These are phyloP conservation scores for Halophytophthora polymorphica DNA, from an alignment of 352 stramenopile species.

Conservation along the genomic window DNA sequence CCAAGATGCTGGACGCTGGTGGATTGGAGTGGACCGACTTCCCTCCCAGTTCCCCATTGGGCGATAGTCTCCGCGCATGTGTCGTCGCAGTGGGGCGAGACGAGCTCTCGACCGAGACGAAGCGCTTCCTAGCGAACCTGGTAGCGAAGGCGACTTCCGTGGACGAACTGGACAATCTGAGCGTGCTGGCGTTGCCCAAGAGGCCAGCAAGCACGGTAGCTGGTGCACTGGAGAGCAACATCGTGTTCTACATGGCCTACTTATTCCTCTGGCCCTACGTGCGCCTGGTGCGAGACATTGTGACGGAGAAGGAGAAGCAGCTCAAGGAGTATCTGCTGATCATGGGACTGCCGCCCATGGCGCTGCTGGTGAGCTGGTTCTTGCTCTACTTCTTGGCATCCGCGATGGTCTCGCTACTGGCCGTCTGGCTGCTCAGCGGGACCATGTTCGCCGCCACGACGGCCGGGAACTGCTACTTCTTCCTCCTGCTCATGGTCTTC, in stretches of 20 bases:
- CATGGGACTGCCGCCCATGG: constrained; percentile 77
- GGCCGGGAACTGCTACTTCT: constrained; percentile 46
- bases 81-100: constrained; percentile 19
- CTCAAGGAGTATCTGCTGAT: constrained; percentile 90
- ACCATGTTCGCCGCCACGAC: constrained; percentile 57
- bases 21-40: constrained; percentile 51
- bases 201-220: constrained; percentile 40
- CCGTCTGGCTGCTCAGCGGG: constrained; percentile 48
- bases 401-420: constrained; percentile 43
- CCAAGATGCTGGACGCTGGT: constrained; percentile 40
- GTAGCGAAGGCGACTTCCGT: constrained; percentile 17
- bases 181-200: constrained; percentile 32
- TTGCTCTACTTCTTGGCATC: constrained; percentile 75
- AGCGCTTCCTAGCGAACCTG: constrained; percentile 38
- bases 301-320: constrained; percentile 89
- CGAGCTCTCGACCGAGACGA: constrained; percentile 18
- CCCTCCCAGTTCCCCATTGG: constrained; percentile 27
- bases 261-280: constrained; percentile 87
- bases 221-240: constrained; percentile 54
- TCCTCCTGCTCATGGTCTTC: constrained; percentile 59
- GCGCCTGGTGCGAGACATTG: constrained; percentile 80
- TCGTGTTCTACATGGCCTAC: constrained; percentile 73
- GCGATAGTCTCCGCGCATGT: constrained; percentile 27
- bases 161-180: constrained; percentile 45
- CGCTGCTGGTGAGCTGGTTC: constrained; percentile 76